These are phyloP conservation scores for Chaetomium tenue DNA, from an alignment of 495 filamentous ascomycete genomes.

Conservation along the genomic window DNA sequence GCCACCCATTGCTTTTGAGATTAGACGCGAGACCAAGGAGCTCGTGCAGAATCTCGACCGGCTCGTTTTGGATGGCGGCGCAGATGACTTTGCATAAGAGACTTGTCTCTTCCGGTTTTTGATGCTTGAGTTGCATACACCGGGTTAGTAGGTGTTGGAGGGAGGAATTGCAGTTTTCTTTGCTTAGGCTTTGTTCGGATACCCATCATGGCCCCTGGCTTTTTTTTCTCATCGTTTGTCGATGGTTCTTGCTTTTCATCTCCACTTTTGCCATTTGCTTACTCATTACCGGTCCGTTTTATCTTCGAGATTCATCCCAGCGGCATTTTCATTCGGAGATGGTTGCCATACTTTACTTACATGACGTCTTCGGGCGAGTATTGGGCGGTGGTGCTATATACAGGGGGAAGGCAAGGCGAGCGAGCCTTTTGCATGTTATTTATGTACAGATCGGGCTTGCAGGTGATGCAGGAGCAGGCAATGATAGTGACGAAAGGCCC, in stretches of 20 bases:
- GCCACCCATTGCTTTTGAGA: conserved; percentile 83
- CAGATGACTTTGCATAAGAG: conserved; percentile 46
- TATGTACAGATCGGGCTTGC: background rate
- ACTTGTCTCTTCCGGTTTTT: no score
- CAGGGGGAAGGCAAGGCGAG: background rate
- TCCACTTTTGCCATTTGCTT: background rate
- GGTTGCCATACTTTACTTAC: conserved; percentile 1
- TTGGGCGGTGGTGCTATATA: background rate
- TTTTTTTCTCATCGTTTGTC: background rate
- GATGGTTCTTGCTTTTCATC: background rate
- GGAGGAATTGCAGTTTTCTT: background rate
- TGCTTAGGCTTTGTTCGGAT: conserved; percentile 27
- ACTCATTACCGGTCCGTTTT: background rate
- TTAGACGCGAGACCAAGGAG: conserved; percentile 79
- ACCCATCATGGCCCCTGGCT: conserved; percentile 33
- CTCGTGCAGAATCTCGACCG: conserved; percentile 52
- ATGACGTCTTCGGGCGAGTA: background rate
- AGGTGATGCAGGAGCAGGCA: conserved; percentile 2
- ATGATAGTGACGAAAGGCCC: conserved; percentile 12
- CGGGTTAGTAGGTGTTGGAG: no score
- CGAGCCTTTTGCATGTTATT: background rate
- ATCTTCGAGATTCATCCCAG: background rate
- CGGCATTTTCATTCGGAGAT: background rate
- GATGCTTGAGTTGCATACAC: no score
- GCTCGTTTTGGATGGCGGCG: conserved; percentile 39